phyloP scores from a whole-genome alignment of 345 rosid species.

The Salix viminalis region DNA sequence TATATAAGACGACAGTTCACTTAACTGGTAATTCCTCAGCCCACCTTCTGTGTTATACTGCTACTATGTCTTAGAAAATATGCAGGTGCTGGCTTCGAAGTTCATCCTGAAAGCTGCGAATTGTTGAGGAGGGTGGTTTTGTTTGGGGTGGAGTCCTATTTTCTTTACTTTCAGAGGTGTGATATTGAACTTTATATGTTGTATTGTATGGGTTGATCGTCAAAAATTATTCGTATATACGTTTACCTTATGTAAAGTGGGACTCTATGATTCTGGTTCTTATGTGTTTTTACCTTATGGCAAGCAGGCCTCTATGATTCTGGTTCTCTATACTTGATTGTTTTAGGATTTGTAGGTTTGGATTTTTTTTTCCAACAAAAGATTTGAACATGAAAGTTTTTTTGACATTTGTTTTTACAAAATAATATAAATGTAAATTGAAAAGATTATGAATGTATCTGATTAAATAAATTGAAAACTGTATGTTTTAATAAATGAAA shows the following conservation, averaged over 20 bases:
- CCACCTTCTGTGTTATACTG: neutral
- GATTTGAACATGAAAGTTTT: too few species aligned
- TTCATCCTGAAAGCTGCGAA: too few species aligned
- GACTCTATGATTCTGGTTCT: neutral
- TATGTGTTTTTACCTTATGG: neutral
- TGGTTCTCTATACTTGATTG: too few species aligned
- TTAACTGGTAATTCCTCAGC: constrained; percentile 22
- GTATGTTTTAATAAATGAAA: too few species aligned
- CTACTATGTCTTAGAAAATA: neutral
- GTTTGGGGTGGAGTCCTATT: neutral
- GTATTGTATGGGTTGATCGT: neutral
- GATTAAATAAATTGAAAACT: too few species aligned
- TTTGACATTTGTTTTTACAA: too few species aligned
- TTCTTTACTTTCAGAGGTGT: neutral
- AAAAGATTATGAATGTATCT: too few species aligned
- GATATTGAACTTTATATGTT: neutral
- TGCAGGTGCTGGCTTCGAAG: neutral
- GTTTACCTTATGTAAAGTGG: neutral
- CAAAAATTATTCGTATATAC: too few species aligned
- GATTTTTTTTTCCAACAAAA: too few species aligned
- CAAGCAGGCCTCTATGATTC: neutral
- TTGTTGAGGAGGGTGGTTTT: neutral
- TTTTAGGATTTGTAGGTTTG: too few species aligned
- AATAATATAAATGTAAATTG: too few species aligned
- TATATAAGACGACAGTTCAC: constrained; percentile 67